Conservation (phyloP, 129 eudicot genomes). For the Flaveria ramosissima region DNA sequence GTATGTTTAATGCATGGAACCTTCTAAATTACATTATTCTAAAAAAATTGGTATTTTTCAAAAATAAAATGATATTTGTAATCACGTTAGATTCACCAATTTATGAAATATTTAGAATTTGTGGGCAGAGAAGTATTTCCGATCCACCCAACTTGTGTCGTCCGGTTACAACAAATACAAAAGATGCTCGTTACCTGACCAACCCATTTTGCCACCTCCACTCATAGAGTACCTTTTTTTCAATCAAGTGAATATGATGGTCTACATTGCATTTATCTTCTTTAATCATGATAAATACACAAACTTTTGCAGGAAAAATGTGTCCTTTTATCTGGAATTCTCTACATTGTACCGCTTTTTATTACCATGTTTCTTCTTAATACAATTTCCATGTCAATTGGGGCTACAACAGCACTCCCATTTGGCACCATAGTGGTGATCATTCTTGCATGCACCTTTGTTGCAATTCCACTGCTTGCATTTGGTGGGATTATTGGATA, state of each 20-base stretch:
- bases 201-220: too few species aligned
- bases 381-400: conserved; percentile 51
- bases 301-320: conserved; percentile 58
- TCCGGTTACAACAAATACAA: background rate
- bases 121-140: background rate
- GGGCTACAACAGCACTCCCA: conserved; percentile 76
- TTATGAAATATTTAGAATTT: background rate
- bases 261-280: conserved; percentile 9
- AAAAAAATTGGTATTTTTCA: background rate
- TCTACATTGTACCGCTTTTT: conserved; percentile 59
- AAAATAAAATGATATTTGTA: background rate
- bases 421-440: conserved; percentile 68
- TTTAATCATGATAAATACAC: conserved; percentile 8
- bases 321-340: conserved; percentile 57
- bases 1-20: background rate
- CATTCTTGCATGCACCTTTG: conserved; percentile 43
- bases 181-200: too few species aligned
- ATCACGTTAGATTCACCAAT: background rate
- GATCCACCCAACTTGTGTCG: background rate
- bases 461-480: conserved; percentile 66
- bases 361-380: conserved; percentile 52
- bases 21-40: background rate
- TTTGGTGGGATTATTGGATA: conserved; percentile 76
- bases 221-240: background rate
- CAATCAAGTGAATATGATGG: too few species aligned